Conservation (phyloP, 352 stramenopile species). For the Phytopythium delawarense region DNA sequence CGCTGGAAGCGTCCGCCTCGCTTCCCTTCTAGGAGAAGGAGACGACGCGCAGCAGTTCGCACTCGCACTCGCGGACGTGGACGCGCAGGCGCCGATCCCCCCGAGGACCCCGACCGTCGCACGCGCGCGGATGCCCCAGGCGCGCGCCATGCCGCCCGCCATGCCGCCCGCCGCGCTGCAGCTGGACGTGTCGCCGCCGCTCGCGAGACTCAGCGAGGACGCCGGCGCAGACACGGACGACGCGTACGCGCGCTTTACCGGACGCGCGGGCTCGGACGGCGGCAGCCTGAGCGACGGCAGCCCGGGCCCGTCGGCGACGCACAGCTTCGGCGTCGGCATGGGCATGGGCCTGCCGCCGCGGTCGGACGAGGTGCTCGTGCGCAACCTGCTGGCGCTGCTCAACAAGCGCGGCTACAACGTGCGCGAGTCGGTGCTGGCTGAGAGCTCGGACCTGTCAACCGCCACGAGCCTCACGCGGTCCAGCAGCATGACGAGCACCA, state of each 20-base stretch:
- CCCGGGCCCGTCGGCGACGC: neutral
- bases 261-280: slow-evolving; percentile 8
- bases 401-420: slow-evolving; percentile 87
- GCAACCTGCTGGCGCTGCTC: slow-evolving; percentile 65
- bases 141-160: neutral
- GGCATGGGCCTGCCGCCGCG: slow-evolving; percentile 13
- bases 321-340: slow-evolving; percentile 3
- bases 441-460: slow-evolving; percentile 57
- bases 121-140: slow-evolving; percentile 4
- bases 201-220: neutral
- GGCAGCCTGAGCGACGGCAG: slow-evolving; percentile 3
- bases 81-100: no score
- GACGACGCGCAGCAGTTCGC: no score
- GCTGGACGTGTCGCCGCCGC: slow-evolving; percentile 14
- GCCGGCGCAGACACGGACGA: neutral
- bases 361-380: slow-evolving; percentile 61
- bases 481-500: slow-evolving; percentile 54
- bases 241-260: neutral
- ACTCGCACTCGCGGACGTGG: no score
- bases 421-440: slow-evolving; percentile 45
- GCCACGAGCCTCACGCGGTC: slow-evolving; percentile 26
- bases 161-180: slow-evolving; percentile 16
- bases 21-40: no score
- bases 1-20: no score
- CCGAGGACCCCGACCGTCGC: neutral